These are phyloP conservation scores for Ogataea pilisensis DNA, from an alignment of 805 yeast species.

Conservation along the genomic window DNA sequence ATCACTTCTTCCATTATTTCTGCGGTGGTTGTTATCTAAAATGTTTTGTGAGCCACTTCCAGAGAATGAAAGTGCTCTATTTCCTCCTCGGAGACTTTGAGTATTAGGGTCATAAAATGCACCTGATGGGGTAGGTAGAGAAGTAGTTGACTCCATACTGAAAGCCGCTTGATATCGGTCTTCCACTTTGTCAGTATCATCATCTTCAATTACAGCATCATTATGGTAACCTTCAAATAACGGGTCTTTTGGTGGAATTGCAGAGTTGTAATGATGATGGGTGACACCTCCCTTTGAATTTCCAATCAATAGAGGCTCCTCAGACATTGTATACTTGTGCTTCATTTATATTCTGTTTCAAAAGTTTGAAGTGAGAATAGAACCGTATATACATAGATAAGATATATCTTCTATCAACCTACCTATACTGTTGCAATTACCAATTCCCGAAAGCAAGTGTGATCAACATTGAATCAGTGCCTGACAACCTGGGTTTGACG, in stretches of 20 bases:
- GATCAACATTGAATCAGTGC: too few species aligned
- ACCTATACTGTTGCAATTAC: too few species aligned
- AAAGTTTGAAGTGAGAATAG: not conserved
- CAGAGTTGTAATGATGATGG: not conserved
- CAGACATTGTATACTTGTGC: not conserved
- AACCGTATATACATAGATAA: too few species aligned
- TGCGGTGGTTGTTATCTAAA: not conserved
- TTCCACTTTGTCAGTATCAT: not conserved
- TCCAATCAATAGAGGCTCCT: not conserved
- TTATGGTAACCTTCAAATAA: conserved; percentile 9
- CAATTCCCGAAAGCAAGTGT: too few species aligned
- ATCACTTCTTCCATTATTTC: not conserved
- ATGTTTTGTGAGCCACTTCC: not conserved
- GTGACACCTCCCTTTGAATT: not conserved
- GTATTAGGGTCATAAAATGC: conserved; percentile 1
- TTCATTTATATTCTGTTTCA: too few species aligned
- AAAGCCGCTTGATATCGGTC: too few species aligned
- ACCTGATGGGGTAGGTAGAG: conserved; percentile 17
- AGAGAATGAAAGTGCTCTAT: conserved; percentile 11
- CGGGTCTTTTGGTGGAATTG: conserved; percentile 7
- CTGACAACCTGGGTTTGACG: too few species aligned
- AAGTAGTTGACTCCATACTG: conserved; percentile 7
- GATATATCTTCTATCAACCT: too few species aligned
- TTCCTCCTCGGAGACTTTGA: not conserved
- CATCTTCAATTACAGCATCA: conserved; percentile 1